Base-by-base conservation (phyloP, 352 stramenopile genomes). In the Pythium sp. region DNA sequence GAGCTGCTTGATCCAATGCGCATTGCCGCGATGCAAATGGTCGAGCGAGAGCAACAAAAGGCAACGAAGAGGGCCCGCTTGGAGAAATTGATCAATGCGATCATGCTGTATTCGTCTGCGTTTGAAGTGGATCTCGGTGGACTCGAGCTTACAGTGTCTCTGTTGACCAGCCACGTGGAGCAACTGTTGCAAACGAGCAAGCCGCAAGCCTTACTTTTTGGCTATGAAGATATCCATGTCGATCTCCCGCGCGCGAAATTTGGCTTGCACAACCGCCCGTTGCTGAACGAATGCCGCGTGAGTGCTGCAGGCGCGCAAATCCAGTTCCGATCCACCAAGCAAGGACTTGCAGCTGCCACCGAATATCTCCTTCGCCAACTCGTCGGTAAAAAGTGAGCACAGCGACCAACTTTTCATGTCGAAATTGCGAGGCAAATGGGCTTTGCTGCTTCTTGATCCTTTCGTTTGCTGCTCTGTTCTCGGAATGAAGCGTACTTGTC, bases 401-500 rank as follows among this genome's bases (percentile, higher is more conserved):
- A 41, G 9, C 26, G 4, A 54, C 9, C 14, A 28, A 8, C 22
- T 41, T 41, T 41, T 87, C 67, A 92, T 18, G 79, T 91, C 57
- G 80, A 88, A 59, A 92, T 90, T 18, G 80, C 76, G 47, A 90
- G 68, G 63, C 90, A 84, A 68, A 89, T 68, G 6, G 64, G 70
- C 38, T 58, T 38, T 61, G 51, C 43, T 61, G 51, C 34, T 74
- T 64, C 51, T 71, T 72, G 43, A 68, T 59, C 5, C 9, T 1
- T 64, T 36, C 61, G 36, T 41, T 64, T 51, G 63, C 56, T 68
- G 68, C 28, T 49, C 22, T 28, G 38, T 47, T 28, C 9, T 54
- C 11, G 54, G 7, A 38, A 2, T 24, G 28, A 8, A 43, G 24
- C 12, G 41, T 57, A 49, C 36, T 56, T 22, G 6, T 65, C 67